phyloP scores from a whole-genome alignment of 2,329 filamentous ascomycete genomes.

The Talaromyces verruculosus region DNA sequence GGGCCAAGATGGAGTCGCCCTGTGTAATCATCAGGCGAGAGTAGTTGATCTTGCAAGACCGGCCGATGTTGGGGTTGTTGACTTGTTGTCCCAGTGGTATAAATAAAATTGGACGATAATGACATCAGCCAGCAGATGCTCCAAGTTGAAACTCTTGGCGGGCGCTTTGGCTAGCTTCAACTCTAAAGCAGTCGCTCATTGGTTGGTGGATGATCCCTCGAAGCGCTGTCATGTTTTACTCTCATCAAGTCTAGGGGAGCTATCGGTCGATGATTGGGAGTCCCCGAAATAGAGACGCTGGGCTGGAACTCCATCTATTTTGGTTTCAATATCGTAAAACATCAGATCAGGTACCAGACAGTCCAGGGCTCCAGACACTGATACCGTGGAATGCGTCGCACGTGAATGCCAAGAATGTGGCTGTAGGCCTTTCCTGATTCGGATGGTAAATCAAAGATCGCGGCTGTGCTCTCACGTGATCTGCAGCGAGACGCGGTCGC shows the following conservation, averaged over 20 bases:
- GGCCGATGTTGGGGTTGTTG: not conserved
- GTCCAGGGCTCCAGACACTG: not conserved
- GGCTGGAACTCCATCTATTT: not conserved
- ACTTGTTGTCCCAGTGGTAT: not conserved
- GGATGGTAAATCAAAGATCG: not conserved
- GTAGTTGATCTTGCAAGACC: not conserved
- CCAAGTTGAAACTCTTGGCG: slow-evolving; percentile 9
- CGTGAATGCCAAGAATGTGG: not conserved
- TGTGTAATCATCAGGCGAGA: not conserved
- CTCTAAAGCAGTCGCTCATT: not conserved
- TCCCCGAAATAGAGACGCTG: not conserved
- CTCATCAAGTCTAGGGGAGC: not conserved
- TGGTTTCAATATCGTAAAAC: not conserved
- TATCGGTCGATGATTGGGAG: slow-evolving; percentile 7
- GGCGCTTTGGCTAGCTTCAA: slow-evolving; percentile 8
- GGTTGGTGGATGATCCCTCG: not conserved
- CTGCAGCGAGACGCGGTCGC: not conserved
- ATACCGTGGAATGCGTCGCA: not conserved
- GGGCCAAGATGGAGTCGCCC: not conserved
- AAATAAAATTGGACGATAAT: slow-evolving; percentile 5
- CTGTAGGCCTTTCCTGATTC: not conserved
- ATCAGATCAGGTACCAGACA: not conserved
- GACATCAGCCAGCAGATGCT: slow-evolving; percentile 10
- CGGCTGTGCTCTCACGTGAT: slow-evolving; percentile 11
- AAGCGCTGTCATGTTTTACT: slow-evolving; percentile 18